Evolutionary conservation across 2,329 filamentous ascomycete species (phyloP), one percentile per base, ranked within the genome.

Genomic region (Cordyceps fumosorosea): DNA sequence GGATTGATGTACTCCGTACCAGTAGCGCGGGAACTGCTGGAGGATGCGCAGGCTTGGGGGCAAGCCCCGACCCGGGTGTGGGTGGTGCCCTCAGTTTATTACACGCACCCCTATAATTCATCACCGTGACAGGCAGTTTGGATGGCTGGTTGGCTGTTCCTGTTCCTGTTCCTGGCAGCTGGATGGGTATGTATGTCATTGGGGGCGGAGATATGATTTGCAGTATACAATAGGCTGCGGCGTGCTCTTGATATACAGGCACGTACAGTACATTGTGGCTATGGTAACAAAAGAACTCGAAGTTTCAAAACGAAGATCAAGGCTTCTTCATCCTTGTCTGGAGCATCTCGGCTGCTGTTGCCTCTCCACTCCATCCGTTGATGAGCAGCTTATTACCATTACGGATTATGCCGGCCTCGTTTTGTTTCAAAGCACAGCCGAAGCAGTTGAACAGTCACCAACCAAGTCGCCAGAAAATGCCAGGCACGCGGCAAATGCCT

Each of bases 21-120:
- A 37, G 37, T 60, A 44, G 57, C 48, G 48, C 53, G 48, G 56
- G 32, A 59, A 34, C 20, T 51, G 45, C 29, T 57, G 55, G 44
- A 40, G 44, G 56, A 51, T 29, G 47, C 56, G 29, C 40, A 44
- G 24, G 18, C 54, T 26, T 24, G 44, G 8, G n/a, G 44, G 44
- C 42, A 47, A n/a, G 40, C 32, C 29, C 20, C 44, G 32, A 45
- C 32, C 47, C 29, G 40, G 40, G 40, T 40, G 40, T 14, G 56
- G 56, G 34, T 59, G 56, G 32, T 58, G 42, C 45, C 47, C 18
- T n/a, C 18, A 18, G 14, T 32, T 51, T 24, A 20, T 37, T 47
- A 32, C 26, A 7, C 18, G 55, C 55, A 47, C 42, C 55, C 55
- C 55, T 48, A 20, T 42, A 42, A 16, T 32, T 7, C 1, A 29